Percentiles rank a stretch among this genome's conserved stretches.
These are phyloP conservation scores for Gyromitra esculenta DNA, from an alignment of 2,329 filamentous ascomycete genomes.

Conservation along the genomic window DNA sequence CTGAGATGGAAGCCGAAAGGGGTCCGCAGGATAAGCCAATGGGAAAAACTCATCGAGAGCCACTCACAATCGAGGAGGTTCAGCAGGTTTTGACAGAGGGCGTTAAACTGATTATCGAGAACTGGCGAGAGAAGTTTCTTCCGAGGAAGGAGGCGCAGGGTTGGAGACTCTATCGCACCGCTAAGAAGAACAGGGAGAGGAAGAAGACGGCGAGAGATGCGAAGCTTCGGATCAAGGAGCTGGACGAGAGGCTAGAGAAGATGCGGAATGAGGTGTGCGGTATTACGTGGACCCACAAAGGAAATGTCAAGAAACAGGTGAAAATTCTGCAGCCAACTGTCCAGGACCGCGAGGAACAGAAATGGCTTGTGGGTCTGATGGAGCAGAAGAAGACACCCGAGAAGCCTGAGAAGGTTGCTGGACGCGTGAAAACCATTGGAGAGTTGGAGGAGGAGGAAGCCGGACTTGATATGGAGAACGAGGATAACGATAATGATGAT, in stretches of 20 bases:
- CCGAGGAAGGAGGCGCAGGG: constrained; percentile 43
- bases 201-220: constrained; percentile 42
- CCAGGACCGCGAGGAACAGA: constrained; percentile 44
- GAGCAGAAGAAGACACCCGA: constrained; percentile 33
- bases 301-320: constrained; percentile 44
- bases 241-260: constrained; percentile 40
- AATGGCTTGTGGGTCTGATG: constrained; percentile 50
- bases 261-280: constrained; percentile 38
- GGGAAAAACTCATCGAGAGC: constrained; percentile 17
- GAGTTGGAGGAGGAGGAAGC: constrained; percentile 5
- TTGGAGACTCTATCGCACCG: constrained; percentile 32
- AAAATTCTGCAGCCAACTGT: constrained; percentile 43
- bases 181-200: constrained; percentile 40
- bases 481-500: constrained; percentile 43
- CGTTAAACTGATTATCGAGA: constrained; percentile 28
- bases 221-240: constrained; percentile 21
- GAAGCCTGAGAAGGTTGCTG: constrained; percentile 12
- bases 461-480: constrained; percentile 28
- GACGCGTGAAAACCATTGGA: background rate
- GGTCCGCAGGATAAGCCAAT: constrained; percentile 14
- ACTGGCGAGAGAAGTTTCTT: constrained; percentile 42
- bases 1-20: constrained; percentile 47
- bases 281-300: constrained; percentile 38
- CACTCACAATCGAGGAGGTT: constrained; percentile 37
- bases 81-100: constrained; percentile 38